Evolutionary conservation across 345 rosid genomes (phyloP), one percentile per base, ranked within the genome.

Genomic region (Cardamine chenopodiifolia): DNA sequence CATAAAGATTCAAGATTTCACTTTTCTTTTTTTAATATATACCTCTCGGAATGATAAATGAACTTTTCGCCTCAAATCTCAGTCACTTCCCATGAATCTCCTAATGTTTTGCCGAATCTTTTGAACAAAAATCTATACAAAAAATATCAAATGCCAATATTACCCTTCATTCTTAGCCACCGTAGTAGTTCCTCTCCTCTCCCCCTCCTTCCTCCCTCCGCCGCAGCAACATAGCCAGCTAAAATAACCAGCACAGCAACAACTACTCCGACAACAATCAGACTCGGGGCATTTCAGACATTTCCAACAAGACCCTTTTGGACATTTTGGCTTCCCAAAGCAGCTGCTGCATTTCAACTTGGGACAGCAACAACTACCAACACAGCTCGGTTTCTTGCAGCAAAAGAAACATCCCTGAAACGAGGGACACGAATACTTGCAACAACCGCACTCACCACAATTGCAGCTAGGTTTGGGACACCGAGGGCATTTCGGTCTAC

Each of bases 391-490:
- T 4, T 75, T 73, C 67, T 68, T 83, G 55, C 83, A 79, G 58
- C 82, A 84, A 28, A 67, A 64, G 8, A 79, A 58, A 59, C 86
- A 83, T 53, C 74, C 81, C 8, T 77, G 57, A 6, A 39, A 58
- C 7, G 81, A 69, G n/a, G 28, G 72, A 28, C 92, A 88, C 7
- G 81, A 67, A 54, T 74, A 78, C 76, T 76, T 76, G 75, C 52
- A 70, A 69, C 63, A 76, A 42, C 69, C 22, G 35, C 78, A 55
- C 2, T 22, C 22, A 1, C 64, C 13, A 7, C 73, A 35, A 14
- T 35, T 29, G 72, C 89, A 86, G 35, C 74, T 70, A 25, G 89
- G 87, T 63, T 78, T 76, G 14, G 82, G 80, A 77, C 93, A 86
- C 26, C 39, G 62, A 8, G 75, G 49, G 62, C 14, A 73, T 48